These are phyloP conservation scores for Mucor velutinosus DNA, from an alignment of 371 early-diverging fungal genomes.

Conservation along the genomic window DNA sequence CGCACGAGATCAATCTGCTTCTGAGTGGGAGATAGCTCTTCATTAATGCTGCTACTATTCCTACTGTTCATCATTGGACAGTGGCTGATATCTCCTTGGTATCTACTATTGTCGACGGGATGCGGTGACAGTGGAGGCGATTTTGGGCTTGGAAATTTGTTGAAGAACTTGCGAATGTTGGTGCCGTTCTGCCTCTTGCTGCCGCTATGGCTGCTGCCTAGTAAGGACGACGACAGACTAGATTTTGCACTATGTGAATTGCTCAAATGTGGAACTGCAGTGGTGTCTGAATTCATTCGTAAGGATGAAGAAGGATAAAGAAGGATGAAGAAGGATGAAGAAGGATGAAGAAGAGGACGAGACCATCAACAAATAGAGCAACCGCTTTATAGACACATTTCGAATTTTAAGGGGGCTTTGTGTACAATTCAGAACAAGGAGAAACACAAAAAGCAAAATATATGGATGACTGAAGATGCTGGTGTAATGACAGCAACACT, in stretches of 20 bases:
- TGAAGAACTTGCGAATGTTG: slow-evolving; percentile 10
- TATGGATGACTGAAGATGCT: background rate
- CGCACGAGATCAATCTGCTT: slow-evolving; percentile 40
- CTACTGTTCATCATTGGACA: slow-evolving; percentile 1
- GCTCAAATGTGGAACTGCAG: background rate
- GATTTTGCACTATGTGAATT: slow-evolving; percentile 1
- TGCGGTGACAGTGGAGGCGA: slow-evolving; percentile 6
- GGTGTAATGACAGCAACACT: background rate
- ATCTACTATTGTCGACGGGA: background rate
- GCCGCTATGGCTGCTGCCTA: background rate
- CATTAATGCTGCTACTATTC: background rate
- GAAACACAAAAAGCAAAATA: background rate
- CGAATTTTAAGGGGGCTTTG: background rate
- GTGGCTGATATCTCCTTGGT: background rate
- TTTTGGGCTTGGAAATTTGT: slow-evolving; percentile 1
- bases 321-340: background rate
- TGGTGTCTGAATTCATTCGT: background rate
- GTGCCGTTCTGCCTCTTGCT: background rate
- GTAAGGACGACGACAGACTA: background rate
- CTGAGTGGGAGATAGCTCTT: slow-evolving; percentile 28
- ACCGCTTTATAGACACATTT: background rate
- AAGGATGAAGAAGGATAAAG: background rate
- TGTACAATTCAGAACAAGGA: background rate
- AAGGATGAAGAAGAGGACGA: background rate
- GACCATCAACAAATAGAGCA: background rate